These are phyloP conservation scores for Monosporozyma unispora DNA, from an alignment of 805 yeast genomes.

Conservation along the genomic window DNA sequence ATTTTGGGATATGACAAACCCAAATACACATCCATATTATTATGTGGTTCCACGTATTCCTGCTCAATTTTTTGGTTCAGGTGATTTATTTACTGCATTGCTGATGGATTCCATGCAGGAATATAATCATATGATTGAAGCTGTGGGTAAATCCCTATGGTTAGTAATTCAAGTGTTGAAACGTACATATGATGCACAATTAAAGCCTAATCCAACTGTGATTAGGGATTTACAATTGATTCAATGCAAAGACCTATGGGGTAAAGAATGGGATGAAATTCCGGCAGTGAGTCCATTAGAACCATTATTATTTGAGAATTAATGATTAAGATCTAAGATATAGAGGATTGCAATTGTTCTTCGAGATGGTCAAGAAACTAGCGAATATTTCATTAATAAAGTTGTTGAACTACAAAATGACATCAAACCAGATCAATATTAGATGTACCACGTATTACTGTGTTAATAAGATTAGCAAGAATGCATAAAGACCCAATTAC, in stretches of 20 bases:
- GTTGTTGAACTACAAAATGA: too few species aligned
- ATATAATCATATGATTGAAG: slow-evolving; percentile 11
- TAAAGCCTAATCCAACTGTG: not conserved
- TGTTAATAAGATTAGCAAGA: too few species aligned
- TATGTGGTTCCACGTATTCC: slow-evolving; percentile 30
- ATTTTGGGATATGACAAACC: slow-evolving; percentile 1
- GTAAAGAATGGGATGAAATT: not conserved
- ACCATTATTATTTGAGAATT: not conserved
- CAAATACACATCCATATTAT: not conserved
- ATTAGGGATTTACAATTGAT: slow-evolving; percentile 39
- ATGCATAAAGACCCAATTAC: too few species aligned
- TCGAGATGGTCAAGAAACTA: too few species aligned
- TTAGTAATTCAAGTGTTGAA: slow-evolving; percentile 36
- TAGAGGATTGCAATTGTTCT: too few species aligned
- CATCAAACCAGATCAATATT: too few species aligned
- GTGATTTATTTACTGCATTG: slow-evolving; percentile 62
- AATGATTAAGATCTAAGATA: too few species aligned
- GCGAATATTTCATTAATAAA: too few species aligned
- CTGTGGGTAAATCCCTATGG: slow-evolving; percentile 35
- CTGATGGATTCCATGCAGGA: slow-evolving; percentile 42
- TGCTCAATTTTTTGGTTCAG: slow-evolving; percentile 65
- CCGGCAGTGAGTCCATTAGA: not conserved
- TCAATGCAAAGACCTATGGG: slow-evolving; percentile 32
- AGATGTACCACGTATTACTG: too few species aligned
- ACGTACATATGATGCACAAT: slow-evolving; percentile 31